Conservation (phyloP, 2,329 filamentous ascomycete genomes). For the Cadophora malorum region DNA sequence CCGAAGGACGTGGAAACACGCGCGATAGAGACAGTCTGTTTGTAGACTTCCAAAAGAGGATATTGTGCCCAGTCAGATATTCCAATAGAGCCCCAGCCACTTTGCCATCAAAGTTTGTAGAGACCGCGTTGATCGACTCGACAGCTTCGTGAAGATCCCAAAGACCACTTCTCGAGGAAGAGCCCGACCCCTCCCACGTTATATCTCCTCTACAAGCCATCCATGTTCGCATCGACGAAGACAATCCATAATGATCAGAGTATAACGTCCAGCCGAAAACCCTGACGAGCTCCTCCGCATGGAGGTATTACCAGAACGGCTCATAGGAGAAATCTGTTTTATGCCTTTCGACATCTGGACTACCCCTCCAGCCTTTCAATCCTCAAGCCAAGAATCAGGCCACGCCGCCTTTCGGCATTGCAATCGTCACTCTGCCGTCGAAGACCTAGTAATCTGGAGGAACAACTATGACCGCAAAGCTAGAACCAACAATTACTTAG, state of each 20-base stretch:
- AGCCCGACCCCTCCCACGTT: slow-evolving; percentile 52
- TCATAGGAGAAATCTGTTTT: slow-evolving; percentile 73
- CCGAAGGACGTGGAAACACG: slow-evolving; percentile 39
- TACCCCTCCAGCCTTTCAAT: slow-evolving; percentile 58
- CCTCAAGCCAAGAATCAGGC: slow-evolving; percentile 55
- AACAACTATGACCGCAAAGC: slow-evolving; percentile 77
- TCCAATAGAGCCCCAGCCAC: slow-evolving; percentile 30
- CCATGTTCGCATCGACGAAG: slow-evolving; percentile 51
- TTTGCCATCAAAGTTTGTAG: slow-evolving; percentile 41
- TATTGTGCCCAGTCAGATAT: slow-evolving; percentile 43
- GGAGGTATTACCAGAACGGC: slow-evolving; percentile 77
- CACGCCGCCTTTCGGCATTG: slow-evolving; percentile 52
- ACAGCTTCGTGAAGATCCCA: slow-evolving; percentile 52
- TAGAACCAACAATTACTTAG: slow-evolving; percentile 82
- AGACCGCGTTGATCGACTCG: slow-evolving; percentile 35
- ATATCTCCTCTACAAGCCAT: slow-evolving; percentile 42
- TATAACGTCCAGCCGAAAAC: slow-evolving; percentile 68
- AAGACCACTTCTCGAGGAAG: slow-evolving; percentile 55
- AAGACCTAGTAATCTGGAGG: slow-evolving; percentile 69
- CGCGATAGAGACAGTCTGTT: slow-evolving; percentile 41
- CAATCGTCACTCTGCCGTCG: slow-evolving; percentile 38
- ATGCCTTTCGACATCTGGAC: slow-evolving; percentile 61
- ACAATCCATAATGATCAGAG: slow-evolving; percentile 69
- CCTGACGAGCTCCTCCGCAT: slow-evolving; percentile 78
- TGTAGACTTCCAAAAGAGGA: slow-evolving; percentile 41